Evolutionary conservation across 129 eudicot species (phyloP).

Genomic region (Heracleum sosnowskyi): DNA sequence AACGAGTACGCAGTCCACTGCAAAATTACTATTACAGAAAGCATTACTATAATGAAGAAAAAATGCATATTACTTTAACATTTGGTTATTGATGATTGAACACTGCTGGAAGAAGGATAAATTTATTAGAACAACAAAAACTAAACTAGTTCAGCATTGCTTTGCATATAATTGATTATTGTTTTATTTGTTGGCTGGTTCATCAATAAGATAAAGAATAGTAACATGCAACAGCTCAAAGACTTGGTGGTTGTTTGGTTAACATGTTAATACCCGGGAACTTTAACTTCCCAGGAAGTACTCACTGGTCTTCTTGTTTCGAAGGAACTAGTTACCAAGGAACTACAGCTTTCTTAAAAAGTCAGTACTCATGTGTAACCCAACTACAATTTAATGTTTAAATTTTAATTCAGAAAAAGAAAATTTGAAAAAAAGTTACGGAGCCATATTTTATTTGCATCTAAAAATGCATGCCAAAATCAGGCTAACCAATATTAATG

Average conservation of each 20-base stretch:
- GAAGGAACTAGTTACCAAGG: too few relatives aligned
- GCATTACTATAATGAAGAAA: background rate
- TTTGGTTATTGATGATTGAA: background rate
- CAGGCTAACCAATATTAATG: too few relatives aligned
- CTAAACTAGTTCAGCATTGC: background rate
- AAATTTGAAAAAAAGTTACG: too few relatives aligned
- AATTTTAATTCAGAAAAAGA: too few relatives aligned
- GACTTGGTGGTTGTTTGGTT: background rate
- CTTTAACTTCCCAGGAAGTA: too few relatives aligned
- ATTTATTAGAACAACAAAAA: background rate
- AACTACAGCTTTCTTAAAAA: too few relatives aligned
- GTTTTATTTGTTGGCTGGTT: background rate
- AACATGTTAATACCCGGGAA: too few relatives aligned
- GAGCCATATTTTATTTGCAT: too few relatives aligned
- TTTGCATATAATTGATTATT: background rate
- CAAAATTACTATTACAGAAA: background rate
- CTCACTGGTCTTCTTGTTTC: too few relatives aligned
- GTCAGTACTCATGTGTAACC: too few relatives aligned
- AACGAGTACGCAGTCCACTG: background rate
- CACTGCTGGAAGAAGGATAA: background rate
- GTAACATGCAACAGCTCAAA: background rate
- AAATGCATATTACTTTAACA: background rate
- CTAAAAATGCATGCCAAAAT: too few relatives aligned
- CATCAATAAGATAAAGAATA: background rate
- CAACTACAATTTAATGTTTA: too few relatives aligned